Base-by-base conservation (phyloP, 306 rosid species). In the Carpinus fangiana region DNA sequence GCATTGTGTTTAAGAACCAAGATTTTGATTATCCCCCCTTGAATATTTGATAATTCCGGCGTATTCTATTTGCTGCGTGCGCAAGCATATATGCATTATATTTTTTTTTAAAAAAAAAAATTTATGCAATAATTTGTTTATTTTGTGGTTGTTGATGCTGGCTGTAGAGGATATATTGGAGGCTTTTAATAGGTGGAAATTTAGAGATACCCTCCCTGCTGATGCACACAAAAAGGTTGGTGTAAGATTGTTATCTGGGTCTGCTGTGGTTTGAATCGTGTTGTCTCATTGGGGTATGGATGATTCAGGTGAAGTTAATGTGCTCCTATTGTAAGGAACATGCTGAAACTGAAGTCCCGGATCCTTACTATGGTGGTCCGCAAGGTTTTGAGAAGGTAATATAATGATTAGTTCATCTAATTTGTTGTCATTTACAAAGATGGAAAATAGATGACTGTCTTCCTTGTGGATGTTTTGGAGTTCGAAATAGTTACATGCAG, bases 351-450 rank as follows among this genome's bases (percentile, higher is more conserved):
- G 97, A 94, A 86, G 96, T 92, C 46, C 98, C 98, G 0, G 98
- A 94, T 84, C 98, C 98, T 66, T 94, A 92, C 80, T 92, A 86
- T 80, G 98, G 97, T 16, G 97, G 97, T 57, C 84, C 86, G 7
- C 92, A 92, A 73, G 97, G 97, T 73, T 94, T 94, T 80, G 98
- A 94, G 85, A 92, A 94, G 97, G 98, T 94, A 78, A 82, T 75
- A 52, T 67, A 72, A 78, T 47, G 11, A 53, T 60, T 28, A 26
- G 6, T 54, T 78, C 55, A 54, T 67, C 71, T 54, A 80, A 68
- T 47, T 17, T 21, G 38, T 78, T 67, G n/a, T 26, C 41, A 59
- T 59, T 34, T 38, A 66, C 72, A 66, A 36, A 41, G 53, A 72
- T 72, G 68, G 61, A 77, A 26, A 75, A 68, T 43, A 68, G 51